Base-by-base conservation (phyloP, 1,284 basidiomycete genomes). In the Leccinum pachyderme region DNA sequence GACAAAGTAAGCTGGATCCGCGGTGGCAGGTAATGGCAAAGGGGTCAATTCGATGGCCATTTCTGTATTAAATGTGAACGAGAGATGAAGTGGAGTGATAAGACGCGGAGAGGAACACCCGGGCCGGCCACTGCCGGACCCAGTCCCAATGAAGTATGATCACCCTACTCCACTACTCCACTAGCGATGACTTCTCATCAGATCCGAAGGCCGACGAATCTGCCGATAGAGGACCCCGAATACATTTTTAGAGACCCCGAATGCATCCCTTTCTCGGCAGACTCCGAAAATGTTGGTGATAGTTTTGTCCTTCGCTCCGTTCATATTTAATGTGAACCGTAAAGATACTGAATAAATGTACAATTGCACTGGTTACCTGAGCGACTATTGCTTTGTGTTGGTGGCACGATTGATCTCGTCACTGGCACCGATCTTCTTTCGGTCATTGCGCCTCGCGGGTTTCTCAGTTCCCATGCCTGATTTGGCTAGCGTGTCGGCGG, bases 41-140 rank as follows among this genome's bases (percentile, higher is more conserved):
- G 85, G 79, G 37, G 70, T 47, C 45, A 84, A 68, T 72, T 83
- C 74, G 59, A 86, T 80, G 41, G 80, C 72, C 84, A 86, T 86
- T 44, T 51, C 44, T 39, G 37, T 8, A 15, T 15, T 44, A 31
- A 5, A 45, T 15, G n/a, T 13, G 44, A 46, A 46, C 18, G 44
- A 29, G 44, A 46, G 15, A 18, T 12, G 5, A 41, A 11, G 39
- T 41, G 22, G 37, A 47, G 7, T 31, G 49, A 48, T 49, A 49
- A 49, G 27, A 35, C 33, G 4, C n/a, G 18, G 18, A 9, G n/a
- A 29, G 37, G 37, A 39, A 41, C 37, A 39, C 18, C n/a, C 33
- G 13, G 35, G 35, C 35, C n/a, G 35, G 35, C 39, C 39, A 13
- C 39, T 39, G 18, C 18, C 18, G 11, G n/a, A 18, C 18, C 18